Base-by-base conservation (phyloP, 768 basidiomycete species). In the Xerocomellus intermedius region DNA sequence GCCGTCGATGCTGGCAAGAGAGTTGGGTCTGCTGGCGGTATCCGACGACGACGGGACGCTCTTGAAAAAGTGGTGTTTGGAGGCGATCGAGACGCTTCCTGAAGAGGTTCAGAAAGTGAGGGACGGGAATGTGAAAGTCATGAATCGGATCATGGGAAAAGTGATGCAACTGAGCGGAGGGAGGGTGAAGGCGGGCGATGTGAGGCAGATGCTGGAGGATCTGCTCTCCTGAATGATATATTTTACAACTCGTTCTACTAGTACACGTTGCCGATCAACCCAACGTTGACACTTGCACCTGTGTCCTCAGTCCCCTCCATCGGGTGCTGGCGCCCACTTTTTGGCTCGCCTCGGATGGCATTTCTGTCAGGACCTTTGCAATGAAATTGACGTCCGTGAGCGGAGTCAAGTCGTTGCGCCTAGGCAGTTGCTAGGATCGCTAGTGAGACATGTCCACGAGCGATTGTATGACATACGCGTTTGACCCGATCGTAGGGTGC, bases 331-430 rank as follows among this genome's bases (percentile, higher is more conserved):
- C 86, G 21, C 86, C 88, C 42, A 76, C 74, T 33, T 70, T 69
- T 63, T 89, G 86, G 0, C 85, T 82, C 6, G 77, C 69, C 35
- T 81, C 75, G 32, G 75, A 64, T 1, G 87, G 82, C 63, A 91
- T 73, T 33, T 84, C 84, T 2, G 84, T 77, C 30, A 94, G 76
- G 10, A 82, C 73, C 60, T 87, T 85, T 32, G 85, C 83, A 37
- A 98, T 86, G 71, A 89, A 98, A 47, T 81, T 87, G 17, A 88
- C 78, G 63, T 96, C 91, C 1, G 94, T 97, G 19, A 99, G 78
- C 3, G 91, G 91, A 0, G 90, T 89, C 41, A 97, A 70, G 70
- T 99, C 97, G 59, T 89, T 82, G 24, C 83, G 82, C 60, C 74
- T 81, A 0, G 87, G 89, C 1, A 91, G 76, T 64, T 77, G 78